phyloP scores from a whole-genome alignment of 257 asterid genomes.

The Buddleja alternifolia region DNA sequence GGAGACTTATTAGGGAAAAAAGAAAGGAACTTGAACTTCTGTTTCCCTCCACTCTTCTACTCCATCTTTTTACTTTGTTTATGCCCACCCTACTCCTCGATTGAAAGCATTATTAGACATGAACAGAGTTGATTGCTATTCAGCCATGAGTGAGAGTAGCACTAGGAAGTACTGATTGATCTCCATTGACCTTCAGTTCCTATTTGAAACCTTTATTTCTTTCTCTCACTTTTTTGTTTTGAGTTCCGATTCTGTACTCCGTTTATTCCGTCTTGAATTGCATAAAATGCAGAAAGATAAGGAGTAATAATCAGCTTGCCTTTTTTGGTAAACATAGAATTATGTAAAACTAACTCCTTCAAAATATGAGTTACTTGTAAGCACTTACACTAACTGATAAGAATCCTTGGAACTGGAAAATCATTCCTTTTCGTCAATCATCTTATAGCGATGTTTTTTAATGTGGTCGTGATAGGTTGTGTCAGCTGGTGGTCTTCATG shows the following conservation, averaged over 20 bases:
- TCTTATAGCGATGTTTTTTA: constrained; percentile 5
- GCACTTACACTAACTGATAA: constrained; percentile 1
- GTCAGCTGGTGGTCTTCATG: constrained; percentile 95
- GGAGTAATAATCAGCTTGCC: no score
- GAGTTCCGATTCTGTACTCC: no score
- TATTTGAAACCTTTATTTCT: no score
- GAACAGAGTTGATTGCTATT: no score
- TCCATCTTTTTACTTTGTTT: neutral
- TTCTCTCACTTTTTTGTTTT: no score
- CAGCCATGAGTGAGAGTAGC: no score
- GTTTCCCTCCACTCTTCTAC: neutral
- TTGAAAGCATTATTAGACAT: neutral
- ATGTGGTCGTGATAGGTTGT: constrained; percentile 65
- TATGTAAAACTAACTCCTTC: neutral
- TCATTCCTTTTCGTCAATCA: constrained; percentile 13
- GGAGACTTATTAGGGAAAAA: neutral
- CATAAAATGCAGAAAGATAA: no score
- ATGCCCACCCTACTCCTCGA: neutral
- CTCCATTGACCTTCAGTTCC: no score
- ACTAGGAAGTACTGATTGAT: no score
- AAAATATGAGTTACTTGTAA: constrained; percentile 16
- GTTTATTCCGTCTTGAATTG: no score
- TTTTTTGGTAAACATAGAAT: no score
- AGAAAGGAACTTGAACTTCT: neutral
- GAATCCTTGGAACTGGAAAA: neutral